Evolutionary conservation across 2,329 filamentous ascomycete genomes (phyloP).

Genomic region (Mollisia scopiformis): DNA sequence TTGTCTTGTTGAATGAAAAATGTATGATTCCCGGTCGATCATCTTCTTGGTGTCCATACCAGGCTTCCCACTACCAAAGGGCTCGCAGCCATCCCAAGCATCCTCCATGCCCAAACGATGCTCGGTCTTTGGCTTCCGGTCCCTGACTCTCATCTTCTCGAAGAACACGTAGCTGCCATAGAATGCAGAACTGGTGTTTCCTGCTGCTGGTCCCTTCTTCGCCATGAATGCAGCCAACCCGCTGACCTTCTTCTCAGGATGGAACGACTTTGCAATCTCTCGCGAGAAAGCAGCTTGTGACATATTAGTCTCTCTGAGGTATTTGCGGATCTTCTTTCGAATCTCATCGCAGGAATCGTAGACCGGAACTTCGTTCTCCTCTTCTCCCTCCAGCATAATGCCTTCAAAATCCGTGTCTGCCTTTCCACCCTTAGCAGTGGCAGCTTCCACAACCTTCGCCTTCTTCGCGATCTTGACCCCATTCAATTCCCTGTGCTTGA

Average conservation of each 20-base stretch:
- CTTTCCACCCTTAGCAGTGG: not conserved
- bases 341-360: conserved; percentile 62
- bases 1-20: not conserved
- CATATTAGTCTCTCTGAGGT: conserved; percentile 49
- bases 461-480: conserved; percentile 43
- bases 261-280: not conserved
- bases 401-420: conserved; percentile 38
- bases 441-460: conserved; percentile 40
- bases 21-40: not conserved
- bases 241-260: not conserved
- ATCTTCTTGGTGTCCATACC: not conserved
- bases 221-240: conserved; percentile 44
- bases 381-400: conserved; percentile 51
- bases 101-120: conserved; percentile 52
- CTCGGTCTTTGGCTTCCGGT: conserved; percentile 54
- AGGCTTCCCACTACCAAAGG: not conserved
- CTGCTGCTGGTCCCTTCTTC: conserved; percentile 50
- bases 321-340: conserved; percentile 56
- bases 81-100: not conserved
- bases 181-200: conserved; percentile 57
- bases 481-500: conserved; percentile 53
- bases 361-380: conserved; percentile 47
- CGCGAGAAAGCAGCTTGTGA: conserved; percentile 56
- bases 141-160: no score
- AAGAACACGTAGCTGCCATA: conserved; percentile 60